These are phyloP conservation scores for Pisolithus orientalis DNA, from an alignment of 768 basidiomycete genomes.

Conservation along the genomic window DNA sequence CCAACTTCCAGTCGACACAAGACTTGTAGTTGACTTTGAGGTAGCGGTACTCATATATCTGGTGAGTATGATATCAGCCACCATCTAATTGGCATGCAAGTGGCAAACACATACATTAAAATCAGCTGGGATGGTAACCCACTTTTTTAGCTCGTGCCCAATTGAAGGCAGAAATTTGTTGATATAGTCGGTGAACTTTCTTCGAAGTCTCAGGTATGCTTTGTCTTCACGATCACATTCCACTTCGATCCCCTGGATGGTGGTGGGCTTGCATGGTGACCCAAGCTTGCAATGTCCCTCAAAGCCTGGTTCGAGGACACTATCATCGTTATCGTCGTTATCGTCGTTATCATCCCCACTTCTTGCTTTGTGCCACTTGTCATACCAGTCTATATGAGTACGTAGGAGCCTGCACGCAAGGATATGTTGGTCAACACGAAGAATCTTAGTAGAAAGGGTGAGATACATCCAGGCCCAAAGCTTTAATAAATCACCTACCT, in stretches of 20 bases:
- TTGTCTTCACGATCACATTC: not conserved
- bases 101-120: not conserved
- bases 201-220: not conserved
- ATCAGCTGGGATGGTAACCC: not conserved
- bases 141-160: not conserved
- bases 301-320: not conserved
- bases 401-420: not conserved
- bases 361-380: not conserved
- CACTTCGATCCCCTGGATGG: not conserved
- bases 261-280: not conserved
- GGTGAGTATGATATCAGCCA: not conserved
- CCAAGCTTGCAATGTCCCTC: not conserved
- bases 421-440: conserved; percentile 1
- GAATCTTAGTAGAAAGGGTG: not conserved
- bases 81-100: not conserved
- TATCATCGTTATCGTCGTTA: not conserved
- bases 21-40: conserved; percentile 25
- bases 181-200: conserved; percentile 1
- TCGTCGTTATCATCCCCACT: not conserved
- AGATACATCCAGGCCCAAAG: not conserved
- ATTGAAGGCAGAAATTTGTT: not conserved
- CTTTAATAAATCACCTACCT: conserved; percentile 15
- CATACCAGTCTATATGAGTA: not conserved
- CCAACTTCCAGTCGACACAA: conserved; percentile 20
- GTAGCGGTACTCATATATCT: conserved; percentile 24